Conservation (phyloP, 495 filamentous ascomycete genomes). For the Penicillium coprophilum region DNA sequence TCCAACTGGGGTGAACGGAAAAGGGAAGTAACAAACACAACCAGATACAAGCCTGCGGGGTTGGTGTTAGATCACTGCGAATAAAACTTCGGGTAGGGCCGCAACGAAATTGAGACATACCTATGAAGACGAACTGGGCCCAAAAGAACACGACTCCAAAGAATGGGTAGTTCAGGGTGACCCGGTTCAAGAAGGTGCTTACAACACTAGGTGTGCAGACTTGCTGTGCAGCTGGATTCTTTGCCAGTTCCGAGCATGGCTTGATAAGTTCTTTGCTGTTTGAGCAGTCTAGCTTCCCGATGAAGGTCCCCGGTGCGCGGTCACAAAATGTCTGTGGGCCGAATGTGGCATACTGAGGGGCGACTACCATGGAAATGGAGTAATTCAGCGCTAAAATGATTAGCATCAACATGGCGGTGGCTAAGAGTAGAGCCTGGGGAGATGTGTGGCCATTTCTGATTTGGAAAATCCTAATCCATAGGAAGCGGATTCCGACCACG, state of each 20-base stretch:
- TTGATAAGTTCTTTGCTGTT: constrained; percentile 67
- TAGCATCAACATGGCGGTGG: constrained; percentile 85
- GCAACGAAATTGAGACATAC: constrained; percentile 31
- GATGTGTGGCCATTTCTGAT: constrained; percentile 85
- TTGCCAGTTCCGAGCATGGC: constrained; percentile 73
- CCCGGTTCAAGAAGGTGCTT: constrained; percentile 87
- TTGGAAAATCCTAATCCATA: constrained; percentile 90
- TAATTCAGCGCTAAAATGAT: constrained; percentile 90
- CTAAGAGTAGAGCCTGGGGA: constrained; percentile 88
- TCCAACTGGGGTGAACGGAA: constrained; percentile 78
- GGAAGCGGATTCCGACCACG: constrained; percentile 85
- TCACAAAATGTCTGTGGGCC: constrained; percentile 94
- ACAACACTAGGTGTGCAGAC: constrained; percentile 90
- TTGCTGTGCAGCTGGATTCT: constrained; percentile 57
- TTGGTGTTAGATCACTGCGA: neutral
- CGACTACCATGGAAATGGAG: constrained; percentile 82
- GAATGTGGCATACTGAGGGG: constrained; percentile 92
- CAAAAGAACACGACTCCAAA: constrained; percentile 94
- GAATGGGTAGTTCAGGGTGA: constrained; percentile 94
- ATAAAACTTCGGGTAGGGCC: neutral
- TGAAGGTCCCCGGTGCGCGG: constrained; percentile 52
- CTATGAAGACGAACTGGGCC: constrained; percentile 90
- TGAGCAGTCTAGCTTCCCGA: constrained; percentile 74
- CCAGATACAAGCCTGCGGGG: constrained; percentile 62
- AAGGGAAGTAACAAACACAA: constrained; percentile 71